Base-by-base conservation (phyloP, 768 basidiomycete species). In the Mrakia gelida region DNA sequence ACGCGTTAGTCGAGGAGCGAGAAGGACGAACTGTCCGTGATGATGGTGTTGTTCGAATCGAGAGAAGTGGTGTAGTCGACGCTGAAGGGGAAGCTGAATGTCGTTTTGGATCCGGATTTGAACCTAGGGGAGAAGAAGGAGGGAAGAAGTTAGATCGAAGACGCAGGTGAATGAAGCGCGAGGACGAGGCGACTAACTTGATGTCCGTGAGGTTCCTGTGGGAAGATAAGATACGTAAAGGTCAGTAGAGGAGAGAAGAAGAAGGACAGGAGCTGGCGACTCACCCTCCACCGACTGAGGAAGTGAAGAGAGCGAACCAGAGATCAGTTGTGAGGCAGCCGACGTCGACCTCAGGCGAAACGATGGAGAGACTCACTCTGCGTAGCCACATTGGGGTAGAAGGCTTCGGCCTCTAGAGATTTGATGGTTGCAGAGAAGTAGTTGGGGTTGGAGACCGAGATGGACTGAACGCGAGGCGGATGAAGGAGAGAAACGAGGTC, bases 31-130 rank as follows among this genome's bases (percentile, higher is more conserved):
- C 67, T 71, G 32, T 73, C 72, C 8, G 45, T 56, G 11, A 78
- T 61, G 72, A 78, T 78, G 16, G 30, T 68, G 21, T 71, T 70
- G 21, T 54, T 52, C 26, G 30, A 9, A 32, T 73, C 59, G 8
- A 26, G 11, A 7, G 77, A 34, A 6, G 61, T 30, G 16, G 71
- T 73, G 65, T 73, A 73, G 21, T 45, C 52, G 13, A 78, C 41
- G 41, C 34, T 23, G 49, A 78, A 62, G 13, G 71, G 61, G n/a
- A 78, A 71, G 21, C 43, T 43, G 41, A 78, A 78, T 5, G 71
- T 78, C 34, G 77, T 78, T 41, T 78, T 78, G 2, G 77, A 73
- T 0, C 63, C 72, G 32, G 73, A 78, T 61, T 56, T 73, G 43
- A 11, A 41, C 0, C 18, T 34, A 7, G 3, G 41, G 9, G 32